Percentiles rank a stretch among this genome's conserved stretches.
Conservation (phyloP, 2,329 filamentous ascomycete species). For the Nemania abortiva region DNA sequence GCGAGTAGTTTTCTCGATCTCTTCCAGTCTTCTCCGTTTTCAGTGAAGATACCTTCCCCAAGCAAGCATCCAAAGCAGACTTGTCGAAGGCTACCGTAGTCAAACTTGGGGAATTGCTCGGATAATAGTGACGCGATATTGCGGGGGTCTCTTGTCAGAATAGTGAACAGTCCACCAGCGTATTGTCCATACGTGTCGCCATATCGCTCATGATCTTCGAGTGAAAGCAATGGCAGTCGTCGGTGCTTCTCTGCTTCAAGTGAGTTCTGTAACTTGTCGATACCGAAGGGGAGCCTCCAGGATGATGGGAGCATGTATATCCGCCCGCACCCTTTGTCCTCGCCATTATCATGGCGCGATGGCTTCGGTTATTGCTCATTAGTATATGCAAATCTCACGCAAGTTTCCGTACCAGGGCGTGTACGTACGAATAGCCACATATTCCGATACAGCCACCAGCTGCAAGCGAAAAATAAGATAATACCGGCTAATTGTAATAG, state of each 20-base stretch:
- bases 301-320: constrained; percentile 16
- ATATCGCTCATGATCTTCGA: constrained; percentile 21
- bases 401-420: not conserved
- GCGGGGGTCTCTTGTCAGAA: constrained; percentile 20
- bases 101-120: constrained; percentile 15
- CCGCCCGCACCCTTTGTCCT: constrained; percentile 9
- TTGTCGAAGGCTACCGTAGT: constrained; percentile 6
- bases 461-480: not conserved
- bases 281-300: constrained; percentile 19
- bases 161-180: constrained; percentile 22
- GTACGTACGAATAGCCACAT: constrained; percentile 20
- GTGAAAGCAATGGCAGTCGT: constrained; percentile 14
- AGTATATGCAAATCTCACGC: too few relatives aligned
- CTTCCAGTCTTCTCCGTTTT: constrained; percentile 8
- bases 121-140: constrained; percentile 18
- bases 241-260: constrained; percentile 14
- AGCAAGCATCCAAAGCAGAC: constrained; percentile 18
- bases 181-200: constrained; percentile 26
- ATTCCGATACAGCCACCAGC: constrained; percentile 4
- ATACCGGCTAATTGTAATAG: not conserved
- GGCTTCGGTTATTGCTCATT: constrained; percentile 6
- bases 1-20: constrained; percentile 3
- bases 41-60: constrained; percentile 20
- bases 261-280: constrained; percentile 20
- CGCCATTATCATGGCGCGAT: constrained; percentile 19